These are phyloP conservation scores for Plectranthus barbatus DNA, from an alignment of 257 asterid genomes.

Conservation along the genomic window DNA sequence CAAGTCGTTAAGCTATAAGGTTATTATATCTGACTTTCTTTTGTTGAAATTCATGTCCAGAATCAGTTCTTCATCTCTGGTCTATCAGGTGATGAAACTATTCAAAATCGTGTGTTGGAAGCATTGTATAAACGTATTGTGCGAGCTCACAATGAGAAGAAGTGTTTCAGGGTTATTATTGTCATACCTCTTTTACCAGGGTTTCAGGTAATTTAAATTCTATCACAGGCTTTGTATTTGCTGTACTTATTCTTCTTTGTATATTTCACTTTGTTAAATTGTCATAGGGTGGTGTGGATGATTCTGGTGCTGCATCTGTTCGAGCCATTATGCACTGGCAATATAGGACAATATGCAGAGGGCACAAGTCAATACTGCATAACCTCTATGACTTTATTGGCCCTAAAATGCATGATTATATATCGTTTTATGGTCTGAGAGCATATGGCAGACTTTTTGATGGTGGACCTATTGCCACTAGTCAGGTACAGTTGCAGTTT, in stretches of 20 bases:
- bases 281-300: constrained; percentile 91
- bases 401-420: constrained; percentile 67
- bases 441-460: constrained; percentile 71
- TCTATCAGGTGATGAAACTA: constrained; percentile 77
- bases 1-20: background rate
- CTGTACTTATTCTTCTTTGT: background rate
- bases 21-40: constrained; percentile 26
- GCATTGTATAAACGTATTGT: constrained; percentile 65
- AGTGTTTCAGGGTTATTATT: constrained; percentile 81
- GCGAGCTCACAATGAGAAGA: constrained; percentile 79
- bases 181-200: constrained; percentile 98
- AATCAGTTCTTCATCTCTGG: constrained; percentile 98
- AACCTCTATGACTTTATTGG: constrained; percentile 63
- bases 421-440: constrained; percentile 86
- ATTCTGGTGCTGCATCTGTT: constrained; percentile 97
- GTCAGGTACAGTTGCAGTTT: constrained; percentile 56
- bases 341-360: constrained; percentile 80
- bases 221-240: constrained; percentile 1
- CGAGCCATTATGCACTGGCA: constrained; percentile 99
- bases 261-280: constrained; percentile 14
- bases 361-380: constrained; percentile 70
- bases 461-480: constrained; percentile 77
- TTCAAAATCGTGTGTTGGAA: constrained; percentile 79
- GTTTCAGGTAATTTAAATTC: constrained; percentile 62
- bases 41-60: constrained; percentile 37